Evolutionary conservation across 2,329 filamentous ascomycete genomes (phyloP), one percentile per base, ranked within the genome.

Genomic region (Thermoascus crustaceus): DNA sequence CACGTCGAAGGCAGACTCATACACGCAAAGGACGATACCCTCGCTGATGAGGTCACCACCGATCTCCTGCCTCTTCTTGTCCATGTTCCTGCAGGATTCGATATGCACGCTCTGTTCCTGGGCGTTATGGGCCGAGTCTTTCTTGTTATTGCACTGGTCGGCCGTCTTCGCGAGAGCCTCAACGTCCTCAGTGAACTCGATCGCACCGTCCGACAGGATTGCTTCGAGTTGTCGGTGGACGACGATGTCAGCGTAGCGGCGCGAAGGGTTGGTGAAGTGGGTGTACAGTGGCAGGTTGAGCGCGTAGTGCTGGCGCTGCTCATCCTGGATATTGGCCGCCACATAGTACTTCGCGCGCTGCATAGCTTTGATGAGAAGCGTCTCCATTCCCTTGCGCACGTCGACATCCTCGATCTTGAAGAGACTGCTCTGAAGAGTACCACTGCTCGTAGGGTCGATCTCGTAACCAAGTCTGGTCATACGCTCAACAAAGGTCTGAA

Each of bases 71-170:
- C 85, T 80, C 63, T 82, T 84, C 68, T 85, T 87, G 66, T 96
- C 88, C 85, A 98, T 95, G 52, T 79, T 81, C 49, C 91, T 83
- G 71, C 91, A 98, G 4, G 89, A 86, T 60, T 96, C 91, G 45
- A 98, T 95, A 66, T 98, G 91, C 32, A 98, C 87, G 61, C 91
- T 96, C 68, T 98, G 91, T 62, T 98, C 91, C 61, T 98, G 91
- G 9, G 91, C 91, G 54, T 86, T 91, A 66, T 94, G 89, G 1
- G 91, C 87, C 8, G 88, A 96, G 58, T 98, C 91, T 64, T 96
- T 98, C 79, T 96, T 98, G 57, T 85, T 94, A 69, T 98, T 98
- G 73, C 86, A 94, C 49, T 85, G 78, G 63, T 98, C 91, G 6
- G 88, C 84, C 33, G 84, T 94, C 76, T 96, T 98, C 52, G 80